Conservation (phyloP, 805 yeast genomes). For the Pichia scutulata region DNA sequence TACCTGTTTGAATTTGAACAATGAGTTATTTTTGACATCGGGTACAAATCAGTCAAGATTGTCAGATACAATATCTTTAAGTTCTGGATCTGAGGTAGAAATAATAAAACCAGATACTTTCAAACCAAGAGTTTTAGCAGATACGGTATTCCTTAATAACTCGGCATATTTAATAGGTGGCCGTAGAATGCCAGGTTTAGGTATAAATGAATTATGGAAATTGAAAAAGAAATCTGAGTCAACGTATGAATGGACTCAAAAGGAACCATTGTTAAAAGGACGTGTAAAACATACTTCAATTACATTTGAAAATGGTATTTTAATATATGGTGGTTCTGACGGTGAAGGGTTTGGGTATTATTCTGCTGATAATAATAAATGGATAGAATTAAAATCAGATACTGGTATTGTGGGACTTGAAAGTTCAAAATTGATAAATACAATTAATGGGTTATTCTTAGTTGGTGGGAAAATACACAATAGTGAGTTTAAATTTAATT, state of each 20-base stretch:
- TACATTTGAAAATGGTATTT: constrained; percentile 22
- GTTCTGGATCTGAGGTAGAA: not conserved
- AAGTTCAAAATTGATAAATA: constrained; percentile 3
- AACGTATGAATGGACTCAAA: constrained; percentile 33
- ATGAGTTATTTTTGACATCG: constrained; percentile 24
- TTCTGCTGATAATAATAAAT: constrained; percentile 9
- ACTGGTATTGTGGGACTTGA: not conserved
- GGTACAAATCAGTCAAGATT: constrained; percentile 35
- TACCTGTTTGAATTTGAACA: constrained; percentile 15
- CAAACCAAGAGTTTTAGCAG: constrained; percentile 7
- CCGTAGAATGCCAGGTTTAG: constrained; percentile 49
- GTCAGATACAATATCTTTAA: constrained; percentile 14
- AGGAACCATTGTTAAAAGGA: constrained; percentile 33
- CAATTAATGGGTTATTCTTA: constrained; percentile 30
- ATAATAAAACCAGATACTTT: constrained; percentile 1
- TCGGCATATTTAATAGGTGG: constrained; percentile 51
- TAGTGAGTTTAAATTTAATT: constrained; percentile 19
- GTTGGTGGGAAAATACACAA: constrained; percentile 38
- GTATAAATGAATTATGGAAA: constrained; percentile 38
- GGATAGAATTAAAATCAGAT: constrained; percentile 1
- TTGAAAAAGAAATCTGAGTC: constrained; percentile 13
- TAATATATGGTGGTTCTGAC: constrained; percentile 45
- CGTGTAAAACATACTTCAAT: constrained; percentile 47
- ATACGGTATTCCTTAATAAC: not conserved
- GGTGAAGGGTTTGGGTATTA: constrained; percentile 17